A percentile compares a stretch with the other conserved stretches of the same genome.
phyloP scores from a whole-genome alignment of 164 flowering plant genomes.

The Kalanchoe fedtschenkoi region DNA sequence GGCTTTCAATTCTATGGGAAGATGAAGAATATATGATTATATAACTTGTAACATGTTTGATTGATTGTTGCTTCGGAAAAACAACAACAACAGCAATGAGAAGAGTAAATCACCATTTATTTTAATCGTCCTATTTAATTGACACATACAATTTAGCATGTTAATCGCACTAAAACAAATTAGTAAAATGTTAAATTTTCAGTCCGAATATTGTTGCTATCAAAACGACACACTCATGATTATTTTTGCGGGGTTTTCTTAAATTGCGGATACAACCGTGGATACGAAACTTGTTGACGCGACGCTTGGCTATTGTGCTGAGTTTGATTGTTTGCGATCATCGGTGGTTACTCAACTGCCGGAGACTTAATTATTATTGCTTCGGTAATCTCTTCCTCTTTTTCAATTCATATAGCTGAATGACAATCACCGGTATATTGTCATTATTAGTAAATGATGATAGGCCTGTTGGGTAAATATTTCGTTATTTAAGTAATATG shows the following conservation, averaged over 20 bases:
- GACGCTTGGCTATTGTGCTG: slow-evolving; percentile 85
- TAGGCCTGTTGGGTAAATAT: no score
- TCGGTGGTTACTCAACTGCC: slow-evolving; percentile 88
- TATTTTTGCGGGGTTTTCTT: slow-evolving; percentile 60
- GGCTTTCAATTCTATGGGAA: not conserved
- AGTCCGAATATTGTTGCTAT: slow-evolving; percentile 3
- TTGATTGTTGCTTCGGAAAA: not conserved
- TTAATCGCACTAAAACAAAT: no score
- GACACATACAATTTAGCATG: no score
- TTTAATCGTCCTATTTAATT: not conserved
- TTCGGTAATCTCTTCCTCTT: slow-evolving; percentile 45
- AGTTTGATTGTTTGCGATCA: slow-evolving; percentile 77
- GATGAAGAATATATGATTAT: not conserved
- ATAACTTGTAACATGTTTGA: no score
- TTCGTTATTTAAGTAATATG: no score
- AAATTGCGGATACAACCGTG: slow-evolving; percentile 72
- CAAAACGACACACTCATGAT: not conserved
- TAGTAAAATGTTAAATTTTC: not conserved
- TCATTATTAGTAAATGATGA: not conserved
- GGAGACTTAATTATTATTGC: slow-evolving; percentile 82
- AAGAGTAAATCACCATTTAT: no score
- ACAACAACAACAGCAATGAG: no score
- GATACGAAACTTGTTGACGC: slow-evolving; percentile 70
- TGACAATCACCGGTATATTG: not conserved
- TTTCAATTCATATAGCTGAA: not conserved